These are phyloP conservation scores for Meira nashicola DNA, from an alignment of 1,284 basidiomycete species.

Conservation along the genomic window DNA sequence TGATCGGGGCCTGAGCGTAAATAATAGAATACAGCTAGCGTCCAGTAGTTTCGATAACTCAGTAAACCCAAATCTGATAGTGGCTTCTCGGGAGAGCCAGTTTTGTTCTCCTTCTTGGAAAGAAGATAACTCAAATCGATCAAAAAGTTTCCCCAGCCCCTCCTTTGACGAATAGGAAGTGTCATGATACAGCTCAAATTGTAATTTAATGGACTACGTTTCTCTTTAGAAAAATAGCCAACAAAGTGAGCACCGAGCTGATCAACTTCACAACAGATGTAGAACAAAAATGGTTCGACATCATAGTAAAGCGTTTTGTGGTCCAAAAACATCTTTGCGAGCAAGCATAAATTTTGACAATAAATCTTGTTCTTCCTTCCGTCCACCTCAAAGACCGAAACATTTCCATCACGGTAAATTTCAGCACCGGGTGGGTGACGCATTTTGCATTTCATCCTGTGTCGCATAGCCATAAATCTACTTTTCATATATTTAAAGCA, in stretches of 20 bases:
- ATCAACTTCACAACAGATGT: slow-evolving; percentile 89
- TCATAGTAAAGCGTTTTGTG: slow-evolving; percentile 99
- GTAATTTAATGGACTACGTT: slow-evolving; percentile 95
- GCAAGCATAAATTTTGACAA: slow-evolving; percentile 92
- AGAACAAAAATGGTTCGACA: slow-evolving; percentile 98
- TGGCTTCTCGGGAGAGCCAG: slow-evolving; percentile 96
- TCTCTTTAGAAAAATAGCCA: slow-evolving; percentile 99
- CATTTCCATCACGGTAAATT: slow-evolving; percentile 93
- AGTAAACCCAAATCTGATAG: slow-evolving; percentile 89
- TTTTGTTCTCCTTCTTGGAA: slow-evolving; percentile 90
- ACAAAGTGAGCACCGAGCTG: slow-evolving; percentile 87
- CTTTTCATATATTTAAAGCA: slow-evolving; percentile 99
- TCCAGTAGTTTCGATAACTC: slow-evolving; percentile 94
- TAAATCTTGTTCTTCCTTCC: slow-evolving; percentile 86
- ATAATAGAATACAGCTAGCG: slow-evolving; percentile 78
- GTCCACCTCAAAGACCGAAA: slow-evolving; percentile 97
- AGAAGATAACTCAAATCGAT: slow-evolving; percentile 88
- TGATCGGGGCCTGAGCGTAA: slow-evolving; percentile 61
- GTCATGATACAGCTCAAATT: slow-evolving; percentile 99
- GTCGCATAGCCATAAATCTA: slow-evolving; percentile 76
- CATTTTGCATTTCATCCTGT: slow-evolving; percentile 90
- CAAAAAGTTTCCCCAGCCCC: slow-evolving; percentile 87
- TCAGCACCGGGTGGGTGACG: slow-evolving; percentile 93
- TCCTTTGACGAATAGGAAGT: slow-evolving; percentile 92
- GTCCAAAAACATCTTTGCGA: slow-evolving; percentile 97